Percentiles rank a stretch among this genome's conserved stretches.
Evolutionary conservation across 495 filamentous ascomycete species (phyloP).

Genomic region (Pseudotulostoma volvatum): DNA sequence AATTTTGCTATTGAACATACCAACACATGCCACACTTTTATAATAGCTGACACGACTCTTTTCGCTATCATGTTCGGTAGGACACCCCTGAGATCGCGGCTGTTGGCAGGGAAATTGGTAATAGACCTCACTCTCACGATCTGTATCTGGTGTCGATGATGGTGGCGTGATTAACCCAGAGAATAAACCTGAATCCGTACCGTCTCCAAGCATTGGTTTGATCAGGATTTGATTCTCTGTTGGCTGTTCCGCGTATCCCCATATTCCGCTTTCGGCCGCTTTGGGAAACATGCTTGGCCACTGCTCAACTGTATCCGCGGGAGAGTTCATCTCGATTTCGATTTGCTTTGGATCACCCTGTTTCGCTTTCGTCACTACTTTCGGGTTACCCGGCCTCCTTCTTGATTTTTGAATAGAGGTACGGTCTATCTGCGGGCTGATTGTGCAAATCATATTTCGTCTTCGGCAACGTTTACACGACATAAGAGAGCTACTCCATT

Average conservation of each 20-base stretch:
- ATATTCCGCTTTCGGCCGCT: too few species aligned
- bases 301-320: background rate
- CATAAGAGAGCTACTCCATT: constrained; percentile 5
- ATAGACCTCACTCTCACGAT: background rate
- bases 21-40: too few species aligned
- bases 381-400: background rate
- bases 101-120: too few species aligned
- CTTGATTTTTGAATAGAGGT: background rate
- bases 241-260: background rate
- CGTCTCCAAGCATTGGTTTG: too few species aligned
- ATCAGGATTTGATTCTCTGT: too few species aligned
- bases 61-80: too few species aligned
- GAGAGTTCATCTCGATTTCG: background rate
- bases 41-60: too few species aligned
- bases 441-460: constrained; percentile 3
- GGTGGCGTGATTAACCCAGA: constrained; percentile 1
- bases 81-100: too few species aligned
- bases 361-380: background rate
- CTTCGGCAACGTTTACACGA: constrained; percentile 6
- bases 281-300: background rate
- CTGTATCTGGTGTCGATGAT: background rate
- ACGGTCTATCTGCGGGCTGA: constrained; percentile 4
- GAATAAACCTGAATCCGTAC: background rate
- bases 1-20: too few species aligned
- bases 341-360: background rate